These are phyloP conservation scores for Chlorella sp. DNA, from an alignment of 139 green algal species.

Conservation along the genomic window DNA sequence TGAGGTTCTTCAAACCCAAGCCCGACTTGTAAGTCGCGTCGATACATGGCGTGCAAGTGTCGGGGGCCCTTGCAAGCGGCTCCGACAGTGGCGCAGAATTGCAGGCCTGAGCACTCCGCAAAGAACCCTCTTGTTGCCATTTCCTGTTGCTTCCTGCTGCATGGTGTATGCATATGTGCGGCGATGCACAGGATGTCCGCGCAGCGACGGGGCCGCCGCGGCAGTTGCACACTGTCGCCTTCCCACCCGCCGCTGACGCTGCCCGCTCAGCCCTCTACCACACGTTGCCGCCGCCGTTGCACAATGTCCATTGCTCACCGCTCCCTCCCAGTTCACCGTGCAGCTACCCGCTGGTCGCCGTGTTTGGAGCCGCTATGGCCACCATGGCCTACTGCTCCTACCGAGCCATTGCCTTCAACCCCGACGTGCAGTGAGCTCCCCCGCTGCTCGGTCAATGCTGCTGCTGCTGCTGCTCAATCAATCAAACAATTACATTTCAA, in stretches of 20 bases:
- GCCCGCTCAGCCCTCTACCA: no score
- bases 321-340: not conserved
- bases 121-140: not conserved
- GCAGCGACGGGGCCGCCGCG: not conserved
- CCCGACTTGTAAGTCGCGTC: not conserved
- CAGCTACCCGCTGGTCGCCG: not conserved
- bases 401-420: not conserved
- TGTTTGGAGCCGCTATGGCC: not conserved
- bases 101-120: no score
- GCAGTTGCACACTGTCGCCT: not conserved
- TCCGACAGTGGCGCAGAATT: no score
- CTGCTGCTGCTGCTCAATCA: no score
- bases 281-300: not conserved
- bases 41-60: not conserved
- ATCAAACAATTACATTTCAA: no score
- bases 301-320: not conserved
- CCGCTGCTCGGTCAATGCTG: no score
- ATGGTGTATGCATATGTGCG: not conserved
- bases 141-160: no score
- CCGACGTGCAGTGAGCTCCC: not conserved
- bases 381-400: constrained; percentile 2
- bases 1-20: not conserved
- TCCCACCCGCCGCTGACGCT: no score
- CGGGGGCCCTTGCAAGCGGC: no score
- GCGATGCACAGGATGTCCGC: no score